Evolutionary conservation across 202 grass and related monocot species (phyloP), one percentile per base, ranked within the genome.

Genomic region (Zizania palustris): DNA sequence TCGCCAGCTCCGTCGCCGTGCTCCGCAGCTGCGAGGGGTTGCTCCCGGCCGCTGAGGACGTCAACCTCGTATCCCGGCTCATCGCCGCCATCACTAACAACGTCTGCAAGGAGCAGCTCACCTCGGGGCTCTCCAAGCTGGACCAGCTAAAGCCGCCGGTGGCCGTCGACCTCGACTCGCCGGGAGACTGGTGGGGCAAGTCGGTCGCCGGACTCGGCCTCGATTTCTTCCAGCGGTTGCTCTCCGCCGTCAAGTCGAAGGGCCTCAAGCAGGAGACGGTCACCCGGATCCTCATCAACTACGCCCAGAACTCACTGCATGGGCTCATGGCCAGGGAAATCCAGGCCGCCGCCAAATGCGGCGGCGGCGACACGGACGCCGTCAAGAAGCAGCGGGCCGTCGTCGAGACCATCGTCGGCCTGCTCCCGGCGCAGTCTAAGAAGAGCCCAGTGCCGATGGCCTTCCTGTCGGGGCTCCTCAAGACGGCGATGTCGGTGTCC

Each of bases 221-320:
- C 16, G 96, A 99, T 46, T 76, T 99, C 7, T 99, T 99, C 79
- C 92, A 90, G 69, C 87, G 85, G 35, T 71, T 93, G 35, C 84
- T 96, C 14, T 80, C 87, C 22, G 85, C 96, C 1, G 60, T 95
- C 5, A 99, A 99, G 80, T 92, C 92, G 36, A 95, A 99, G 72
- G 96, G 96, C n/a, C 85, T 99, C 33, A 99, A 83, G 77, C 87
- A 95, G 92, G 92, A 99, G 69, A 95, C 87, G 4, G 72, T 95
- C 21, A 90, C 87, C 28, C 71, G 83, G 55, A 95, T 95, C 69
- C 78, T 99, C 40, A 92, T 99, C 40, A 92, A 92, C 73, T 99
- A 99, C 66, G 96, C 92, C 6, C 89, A 95, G 60, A 95, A 74
- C 75, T 90, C 94, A 60, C 76, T 97, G 5, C 86, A 97, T 46